phyloP scores from a whole-genome alignment of 768 basidiomycete species.

The Lactarius tabidus region DNA sequence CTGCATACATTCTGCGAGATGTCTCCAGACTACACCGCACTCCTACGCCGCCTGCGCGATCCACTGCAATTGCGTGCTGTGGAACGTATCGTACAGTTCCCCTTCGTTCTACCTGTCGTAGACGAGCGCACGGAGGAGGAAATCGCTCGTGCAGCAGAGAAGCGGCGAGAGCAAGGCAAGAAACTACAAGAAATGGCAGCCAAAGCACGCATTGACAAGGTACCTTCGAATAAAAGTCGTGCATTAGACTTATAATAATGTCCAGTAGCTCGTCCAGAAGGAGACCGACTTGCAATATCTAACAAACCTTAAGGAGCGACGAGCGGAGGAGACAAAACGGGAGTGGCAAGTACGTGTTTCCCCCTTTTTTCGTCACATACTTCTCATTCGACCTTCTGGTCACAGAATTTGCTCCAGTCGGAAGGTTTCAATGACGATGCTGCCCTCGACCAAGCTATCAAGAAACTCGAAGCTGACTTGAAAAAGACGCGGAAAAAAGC shows the following conservation, averaged over 20 bases:
- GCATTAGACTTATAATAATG: neutral
- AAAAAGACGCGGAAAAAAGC: slow-evolving; percentile 82
- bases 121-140: slow-evolving; percentile 94
- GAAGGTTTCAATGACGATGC: slow-evolving; percentile 79
- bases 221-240: slow-evolving; percentile 30
- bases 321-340: slow-evolving; percentile 54
- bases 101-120: slow-evolving; percentile 55
- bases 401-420: slow-evolving; percentile 52
- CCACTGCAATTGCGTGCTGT: slow-evolving; percentile 58
- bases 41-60: slow-evolving; percentile 63
- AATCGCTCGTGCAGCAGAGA: slow-evolving; percentile 69
- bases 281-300: slow-evolving; percentile 70
- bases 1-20: slow-evolving; percentile 83
- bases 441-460: slow-evolving; percentile 75
- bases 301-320: slow-evolving; percentile 57
- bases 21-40: slow-evolving; percentile 65
- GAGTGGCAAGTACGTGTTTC: slow-evolving; percentile 64
- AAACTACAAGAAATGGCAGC: slow-evolving; percentile 90
- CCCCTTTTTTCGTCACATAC: neutral
- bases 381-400: slow-evolving; percentile 2
- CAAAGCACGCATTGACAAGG: slow-evolving; percentile 82
- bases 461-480: slow-evolving; percentile 77
- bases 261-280: slow-evolving; percentile 60
- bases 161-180: slow-evolving; percentile 78
- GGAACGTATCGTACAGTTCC: slow-evolving; percentile 84